Evolutionary conservation across 192 early-diverging fungal genomes (phyloP).

Genomic region (Phlyctochytrium bullatum): DNA sequence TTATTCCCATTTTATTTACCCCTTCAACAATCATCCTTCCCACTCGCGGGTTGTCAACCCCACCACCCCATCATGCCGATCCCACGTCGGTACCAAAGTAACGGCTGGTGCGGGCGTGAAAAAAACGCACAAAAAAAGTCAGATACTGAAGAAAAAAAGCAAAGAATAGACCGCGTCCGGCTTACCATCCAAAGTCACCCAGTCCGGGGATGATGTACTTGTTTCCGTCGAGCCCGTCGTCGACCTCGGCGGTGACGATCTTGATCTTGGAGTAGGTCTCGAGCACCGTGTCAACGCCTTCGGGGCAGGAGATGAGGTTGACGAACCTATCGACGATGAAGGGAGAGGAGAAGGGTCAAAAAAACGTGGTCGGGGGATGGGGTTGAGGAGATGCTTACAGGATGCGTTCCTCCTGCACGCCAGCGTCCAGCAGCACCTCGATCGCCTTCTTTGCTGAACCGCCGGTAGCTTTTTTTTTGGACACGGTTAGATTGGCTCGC

Average conservation of each 20-base stretch:
- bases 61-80: no score
- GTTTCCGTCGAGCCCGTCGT: conserved; percentile 74
- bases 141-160: not conserved
- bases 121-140: conserved; percentile 1
- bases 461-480: conserved; percentile 71
- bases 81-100: conserved; percentile 77
- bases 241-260: conserved; percentile 85
- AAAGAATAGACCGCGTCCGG: not conserved
- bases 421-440: conserved; percentile 79
- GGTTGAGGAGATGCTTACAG: conserved; percentile 14
- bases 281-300: conserved; percentile 75
- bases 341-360: not conserved
- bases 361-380: not conserved
- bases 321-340: conserved; percentile 60
- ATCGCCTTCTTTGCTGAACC: conserved; percentile 92
- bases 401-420: conserved; percentile 81
- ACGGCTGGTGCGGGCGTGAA: conserved; percentile 44
- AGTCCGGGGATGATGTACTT: conserved; percentile 90
- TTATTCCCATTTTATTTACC: no score
- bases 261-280: conserved; percentile 71
- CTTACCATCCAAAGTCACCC: conserved; percentile 82
- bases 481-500: not conserved
- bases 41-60: no score
- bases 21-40: no score
- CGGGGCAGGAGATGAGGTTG: conserved; percentile 85